These are phyloP conservation scores for Auricularia cornea DNA, from an alignment of 768 basidiomycete genomes.

Conservation along the genomic window DNA sequence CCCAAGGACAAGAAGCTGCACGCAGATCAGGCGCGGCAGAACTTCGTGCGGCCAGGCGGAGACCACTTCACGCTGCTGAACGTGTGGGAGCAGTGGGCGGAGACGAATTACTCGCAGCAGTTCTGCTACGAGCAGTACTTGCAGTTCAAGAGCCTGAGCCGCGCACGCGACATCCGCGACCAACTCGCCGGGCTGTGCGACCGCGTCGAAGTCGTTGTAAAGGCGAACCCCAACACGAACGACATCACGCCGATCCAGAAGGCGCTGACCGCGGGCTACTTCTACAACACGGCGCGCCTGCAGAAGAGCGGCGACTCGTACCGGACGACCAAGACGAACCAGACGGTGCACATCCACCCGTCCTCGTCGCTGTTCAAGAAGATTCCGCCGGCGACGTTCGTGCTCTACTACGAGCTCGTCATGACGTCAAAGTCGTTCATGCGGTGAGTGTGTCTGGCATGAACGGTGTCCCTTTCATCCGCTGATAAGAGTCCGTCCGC, in stretches of 20 bases:
- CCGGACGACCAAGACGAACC: slow-evolving; percentile 90
- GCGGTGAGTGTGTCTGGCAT: slow-evolving; percentile 35
- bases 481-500: neutral
- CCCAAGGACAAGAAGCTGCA: slow-evolving; percentile 98
- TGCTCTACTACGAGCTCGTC: slow-evolving; percentile 94
- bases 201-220: slow-evolving; percentile 87
- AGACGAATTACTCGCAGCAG: slow-evolving; percentile 93
- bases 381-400: slow-evolving; percentile 84
- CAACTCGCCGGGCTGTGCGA: slow-evolving; percentile 94
- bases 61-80: slow-evolving; percentile 97
- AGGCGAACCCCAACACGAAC: slow-evolving; percentile 82
- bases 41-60: slow-evolving; percentile 91
- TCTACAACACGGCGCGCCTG: slow-evolving; percentile 89
- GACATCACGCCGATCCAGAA: slow-evolving; percentile 93
- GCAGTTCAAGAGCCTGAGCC: slow-evolving; percentile 88
- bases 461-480: neutral
- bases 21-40: slow-evolving; percentile 95
- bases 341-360: slow-evolving; percentile 95
- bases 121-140: slow-evolving; percentile 95
- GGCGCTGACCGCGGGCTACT: slow-evolving; percentile 90
- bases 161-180: slow-evolving; percentile 93
- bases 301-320: slow-evolving; percentile 97
- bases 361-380: slow-evolving; percentile 91
- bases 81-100: slow-evolving; percentile 99
- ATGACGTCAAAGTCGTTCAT: slow-evolving; percentile 97